phyloP scores from a whole-genome alignment of 768 basidiomycete species.

The Baorangia bicolor region DNA sequence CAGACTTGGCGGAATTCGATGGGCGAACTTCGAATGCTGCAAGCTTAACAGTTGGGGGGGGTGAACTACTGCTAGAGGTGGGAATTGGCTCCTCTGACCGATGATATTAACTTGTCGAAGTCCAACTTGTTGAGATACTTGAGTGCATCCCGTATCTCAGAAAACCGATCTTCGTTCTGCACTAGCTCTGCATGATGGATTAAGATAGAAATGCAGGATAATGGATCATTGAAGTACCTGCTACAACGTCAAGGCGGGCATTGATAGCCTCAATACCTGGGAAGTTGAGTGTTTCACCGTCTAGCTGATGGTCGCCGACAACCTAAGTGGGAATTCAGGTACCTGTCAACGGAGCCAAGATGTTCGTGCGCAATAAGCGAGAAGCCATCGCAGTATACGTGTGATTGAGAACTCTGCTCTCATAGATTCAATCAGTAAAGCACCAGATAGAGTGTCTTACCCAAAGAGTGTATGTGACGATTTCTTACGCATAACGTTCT shows the following conservation, averaged over 20 bases:
- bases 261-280: conserved; percentile 55
- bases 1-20: conserved; percentile 56
- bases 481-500: conserved; percentile 66
- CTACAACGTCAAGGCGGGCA: conserved; percentile 82
- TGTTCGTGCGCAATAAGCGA: conserved; percentile 73
- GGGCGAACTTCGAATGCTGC: conserved; percentile 59
- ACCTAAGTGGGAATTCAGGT: not conserved
- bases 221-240: conserved; percentile 46
- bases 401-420: conserved; percentile 63
- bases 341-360: conserved; percentile 83
- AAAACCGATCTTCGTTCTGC: conserved; percentile 72
- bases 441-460: conserved; percentile 36
- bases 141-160: conserved; percentile 63
- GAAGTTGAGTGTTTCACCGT: not conserved
- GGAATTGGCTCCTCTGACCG: conserved; percentile 38
- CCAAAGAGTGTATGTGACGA: conserved; percentile 77
- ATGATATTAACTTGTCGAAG: conserved; percentile 81
- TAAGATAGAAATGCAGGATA: not conserved
- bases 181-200: conserved; percentile 57
- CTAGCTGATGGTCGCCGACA: not conserved
- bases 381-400: conserved; percentile 91
- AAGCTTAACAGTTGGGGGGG: conserved; percentile 44
- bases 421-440: not conserved
- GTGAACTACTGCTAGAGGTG: not conserved
- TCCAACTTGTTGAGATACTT: conserved; percentile 77